Base-by-base conservation (phyloP, 2,329 filamentous ascomycete genomes). In the Endocalyx cinctus region DNA sequence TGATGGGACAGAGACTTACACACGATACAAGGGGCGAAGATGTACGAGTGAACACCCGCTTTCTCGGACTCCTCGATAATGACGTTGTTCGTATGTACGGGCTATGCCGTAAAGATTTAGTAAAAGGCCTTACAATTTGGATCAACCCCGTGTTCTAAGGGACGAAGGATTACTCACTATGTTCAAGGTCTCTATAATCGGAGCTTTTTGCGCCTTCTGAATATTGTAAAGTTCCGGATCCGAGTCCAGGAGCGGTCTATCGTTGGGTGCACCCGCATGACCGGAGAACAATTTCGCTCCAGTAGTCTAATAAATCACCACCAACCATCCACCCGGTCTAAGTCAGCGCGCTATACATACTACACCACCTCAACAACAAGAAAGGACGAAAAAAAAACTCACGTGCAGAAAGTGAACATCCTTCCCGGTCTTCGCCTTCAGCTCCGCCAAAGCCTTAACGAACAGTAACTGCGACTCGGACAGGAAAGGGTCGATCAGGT, bases 1-100 rank as follows among this genome's bases (percentile, higher is more conserved):
- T n/a, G n/a, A n/a, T 23, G 8, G 20, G 20, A 10, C 5, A 10
- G 17, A 14, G 5, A 40, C 55, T 45, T 45, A 60, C 60, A 74
- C 11, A 76, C 72, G 17, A 75, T 66, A 42, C 71, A 75, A 1
- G 71, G 72, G 0, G 53, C 54, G 46, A 75, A 74, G n/a, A 75
- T 63, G 41, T 75, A 75, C 36, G 60, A 65, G 18, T 54, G 56
- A 4, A 75, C 66, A 0, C 65, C 67, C 11, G 59, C 38, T 10
- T 43, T 44, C 16, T 67, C 62, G 5, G 60, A 59, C 5, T 56
- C 50, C 13, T 72, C 67, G 22, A 71, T 64, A 7, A 73, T 54
- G 0, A 37, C 48, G 23, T 53, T 59, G 37, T 72, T 73, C 6
- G 62, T 57, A 1, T 52, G 39, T 3, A 67, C 38, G 3, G 62